Evolutionary conservation across 1,284 basidiomycete species (phyloP), one percentile per base, ranked within the genome.

Genomic region (Meira nashicola): DNA sequence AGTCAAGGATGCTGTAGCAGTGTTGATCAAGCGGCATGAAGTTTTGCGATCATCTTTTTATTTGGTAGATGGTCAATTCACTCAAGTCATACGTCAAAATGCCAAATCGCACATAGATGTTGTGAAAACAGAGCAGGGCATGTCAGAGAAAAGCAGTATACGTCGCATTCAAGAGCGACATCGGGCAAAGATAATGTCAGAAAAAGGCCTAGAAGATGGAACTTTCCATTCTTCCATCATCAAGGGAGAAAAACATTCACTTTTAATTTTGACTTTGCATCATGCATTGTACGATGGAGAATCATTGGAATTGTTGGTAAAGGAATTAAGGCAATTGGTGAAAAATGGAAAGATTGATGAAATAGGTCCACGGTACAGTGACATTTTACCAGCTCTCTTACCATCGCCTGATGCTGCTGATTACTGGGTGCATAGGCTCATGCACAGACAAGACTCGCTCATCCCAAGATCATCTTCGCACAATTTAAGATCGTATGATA

Each of bases 31-130:
- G 46, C 55, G 53, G 14, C 59, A 67, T 23, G 70, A 70, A 44
- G 70, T 77, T 23, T 62, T 77, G 10, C 58, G 74, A 19, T 70
- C 70, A 10, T 65, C 68, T 7, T 77, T 77, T 55, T 66, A 71
- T 46, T 53, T 61, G 1, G 55, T 59, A 28, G 52, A 55, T 12
- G 17, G n/a, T n/a, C 62, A 65, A 2, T 74, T 68, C 65, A 62
- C 67, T 4, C 73, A 74, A 47, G 66, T 57, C 2, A 65, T 72
- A 3, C 68, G 69, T 38, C 58, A 54, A 11, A 40, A 37, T 55
- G 39, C 54, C 6, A 5, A 4, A 19, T 9, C 21, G 21, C 12
- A n/a, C 12, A 23, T 48, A 25, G 21, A 48, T 25, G 5, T 48
- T 5, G 17, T 21, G 5, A 17, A 14, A 14, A 23, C 2, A 5